Evolutionary conservation across 2,329 filamentous ascomycete species (phyloP), one percentile per base, ranked within the genome.

Genomic region (Ilyonectria mors-panacis): DNA sequence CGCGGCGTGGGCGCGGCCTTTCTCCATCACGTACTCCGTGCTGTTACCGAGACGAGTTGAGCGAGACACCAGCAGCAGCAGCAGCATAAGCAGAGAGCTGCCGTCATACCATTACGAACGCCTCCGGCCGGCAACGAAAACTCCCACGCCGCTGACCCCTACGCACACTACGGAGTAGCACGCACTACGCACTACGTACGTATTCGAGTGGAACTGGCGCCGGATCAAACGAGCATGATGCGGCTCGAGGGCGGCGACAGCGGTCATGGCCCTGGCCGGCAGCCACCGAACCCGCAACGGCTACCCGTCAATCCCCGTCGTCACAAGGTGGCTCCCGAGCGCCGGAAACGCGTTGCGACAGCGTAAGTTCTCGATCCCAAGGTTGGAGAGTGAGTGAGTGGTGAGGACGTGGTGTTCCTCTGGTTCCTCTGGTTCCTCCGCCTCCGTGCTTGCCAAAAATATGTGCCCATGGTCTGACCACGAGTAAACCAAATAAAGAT

Each of bases 251-350:
- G 50, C 33, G 33, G 45, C 63, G 76, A 76, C 63, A 67, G 67
- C 65, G 64, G 69, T 57, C 69, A 75, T 54, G 45, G 55, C 57
- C 44, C 57, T 75, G 70, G 62, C 70, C 70, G 67, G 68, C 73
- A 42, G 39, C 68, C 70, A 66, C 74, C 76, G 44, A 28, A 51
- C 48, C 71, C 72, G 33, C 77, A 82, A 60, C 81, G 85, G 59
- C 78, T 87, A 69, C 84, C 85, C 30, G 85, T 86, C 69, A 86
- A 87, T 72, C 84, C 84, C 57, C 83, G 85, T 55, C 80, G 84
- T 58, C 81, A 84, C 70, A 85, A 84, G 76, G 85, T 87, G 56
- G 75, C 81, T 26, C 79, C 82, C 4, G 83, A 84, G 53, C 76
- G 84, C 67, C 81, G 85, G 58, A 86, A 86, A 75, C 82, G 85